phyloP scores from a whole-genome alignment of 768 basidiomycete genomes.

The Terana coerulea region DNA sequence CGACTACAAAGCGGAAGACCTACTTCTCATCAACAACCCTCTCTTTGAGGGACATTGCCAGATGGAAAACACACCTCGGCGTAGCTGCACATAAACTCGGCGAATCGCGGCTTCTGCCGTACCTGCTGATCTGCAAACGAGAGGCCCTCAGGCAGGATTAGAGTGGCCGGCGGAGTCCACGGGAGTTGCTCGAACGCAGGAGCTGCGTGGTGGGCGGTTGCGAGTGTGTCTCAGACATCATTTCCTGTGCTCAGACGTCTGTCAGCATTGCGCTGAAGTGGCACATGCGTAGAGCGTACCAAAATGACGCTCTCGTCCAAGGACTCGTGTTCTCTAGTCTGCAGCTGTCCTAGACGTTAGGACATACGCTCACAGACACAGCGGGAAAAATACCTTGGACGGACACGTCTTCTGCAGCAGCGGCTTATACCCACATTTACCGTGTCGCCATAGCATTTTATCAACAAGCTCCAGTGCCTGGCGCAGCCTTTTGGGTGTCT shows the following conservation, averaged over 20 bases:
- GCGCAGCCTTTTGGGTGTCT: conserved; percentile 75
- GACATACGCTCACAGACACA: neutral
- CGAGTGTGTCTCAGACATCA: conserved; percentile 67
- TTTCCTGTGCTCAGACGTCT: conserved; percentile 43
- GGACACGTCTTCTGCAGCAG: conserved; percentile 66
- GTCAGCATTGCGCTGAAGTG: neutral
- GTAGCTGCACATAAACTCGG: conserved; percentile 67
- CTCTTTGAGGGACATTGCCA: neutral
- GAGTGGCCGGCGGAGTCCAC: conserved; percentile 50
- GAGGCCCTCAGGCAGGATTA: conserved; percentile 39
- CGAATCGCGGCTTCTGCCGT: conserved; percentile 67
- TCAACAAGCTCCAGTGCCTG: conserved; percentile 49
- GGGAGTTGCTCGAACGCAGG: conserved; percentile 34
- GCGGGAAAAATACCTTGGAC: conserved; percentile 54
- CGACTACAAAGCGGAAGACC: conserved; percentile 67
- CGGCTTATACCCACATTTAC: conserved; percentile 66
- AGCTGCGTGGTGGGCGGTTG: conserved; percentile 55
- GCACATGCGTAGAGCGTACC: conserved; percentile 35
- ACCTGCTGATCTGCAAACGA: conserved; percentile 45
- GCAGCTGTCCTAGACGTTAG: conserved; percentile 30
- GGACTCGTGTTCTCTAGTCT: conserved; percentile 32
- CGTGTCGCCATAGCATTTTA: conserved; percentile 62
- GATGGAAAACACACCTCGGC: conserved; percentile 46
- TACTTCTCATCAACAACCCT: conserved; percentile 24
- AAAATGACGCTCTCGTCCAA: conserved; percentile 65